Evolutionary conservation across 1,284 basidiomycete species (phyloP).

Genomic region (Thelephora terrestris): DNA sequence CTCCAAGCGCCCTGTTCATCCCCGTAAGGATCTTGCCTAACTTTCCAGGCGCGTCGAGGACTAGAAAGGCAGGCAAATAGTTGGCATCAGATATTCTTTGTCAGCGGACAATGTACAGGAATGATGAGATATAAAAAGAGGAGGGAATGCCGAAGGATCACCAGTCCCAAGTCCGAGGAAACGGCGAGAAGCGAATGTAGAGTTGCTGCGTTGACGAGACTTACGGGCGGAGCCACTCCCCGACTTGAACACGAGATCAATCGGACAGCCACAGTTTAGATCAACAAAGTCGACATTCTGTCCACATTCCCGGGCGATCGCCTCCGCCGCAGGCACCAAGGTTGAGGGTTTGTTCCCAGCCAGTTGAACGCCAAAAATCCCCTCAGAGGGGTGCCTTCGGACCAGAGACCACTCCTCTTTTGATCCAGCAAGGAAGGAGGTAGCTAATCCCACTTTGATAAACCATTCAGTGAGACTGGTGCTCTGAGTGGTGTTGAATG

Average conservation of each 20-base stretch:
- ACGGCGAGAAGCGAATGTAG: too few species aligned
- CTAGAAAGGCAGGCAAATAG: conserved; percentile 25
- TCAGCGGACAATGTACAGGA: background rate
- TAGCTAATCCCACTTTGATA: conserved; percentile 66
- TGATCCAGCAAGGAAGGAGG: conserved; percentile 73
- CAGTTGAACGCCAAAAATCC: conserved; percentile 85
- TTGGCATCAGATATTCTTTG: background rate
- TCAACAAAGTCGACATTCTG: conserved; percentile 83
- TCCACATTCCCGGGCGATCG: conserved; percentile 60
- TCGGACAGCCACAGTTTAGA: conserved; percentile 94
- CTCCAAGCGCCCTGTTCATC: conserved; percentile 87
- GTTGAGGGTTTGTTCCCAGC: conserved; percentile 71
- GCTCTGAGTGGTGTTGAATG: background rate
- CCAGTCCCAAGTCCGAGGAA: too few species aligned
- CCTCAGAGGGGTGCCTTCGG: conserved; percentile 79
- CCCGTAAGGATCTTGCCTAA: conserved; percentile 83
- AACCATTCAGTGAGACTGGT: conserved; percentile 6
- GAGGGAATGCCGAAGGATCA: too few species aligned
- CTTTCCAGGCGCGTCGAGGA: conserved; percentile 77
- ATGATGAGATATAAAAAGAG: too few species aligned
- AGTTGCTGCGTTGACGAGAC: conserved; percentile 14
- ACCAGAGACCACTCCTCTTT: conserved; percentile 90
- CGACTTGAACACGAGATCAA: conserved; percentile 89
- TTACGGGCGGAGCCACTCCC: conserved; percentile 83
- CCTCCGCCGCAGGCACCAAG: conserved; percentile 79